Percentiles rank a stretch among this genome's conserved stretches.
Evolutionary conservation across 306 rosid species (phyloP).

Genomic region (Ormosia semicastrata): DNA sequence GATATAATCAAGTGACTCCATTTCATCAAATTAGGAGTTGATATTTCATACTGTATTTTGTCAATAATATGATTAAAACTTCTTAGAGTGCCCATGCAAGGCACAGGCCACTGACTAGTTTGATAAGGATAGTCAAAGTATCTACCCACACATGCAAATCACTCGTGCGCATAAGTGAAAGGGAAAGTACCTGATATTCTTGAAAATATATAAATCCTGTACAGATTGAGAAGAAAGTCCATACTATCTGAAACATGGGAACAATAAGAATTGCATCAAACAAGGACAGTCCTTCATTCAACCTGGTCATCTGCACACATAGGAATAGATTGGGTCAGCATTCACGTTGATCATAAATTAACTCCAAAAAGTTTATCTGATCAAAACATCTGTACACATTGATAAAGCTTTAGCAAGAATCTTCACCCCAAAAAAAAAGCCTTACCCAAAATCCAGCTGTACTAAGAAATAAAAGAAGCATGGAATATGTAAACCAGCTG

Average conservation of each 20-base stretch:
- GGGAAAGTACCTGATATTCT: conserved; percentile 79
- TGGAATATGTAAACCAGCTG: conserved; percentile 93
- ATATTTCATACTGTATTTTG: no score
- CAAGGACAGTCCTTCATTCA: conserved; percentile 93
- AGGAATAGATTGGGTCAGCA: conserved; percentile 9
- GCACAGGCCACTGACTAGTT: background rate
- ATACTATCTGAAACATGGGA: conserved; percentile 97
- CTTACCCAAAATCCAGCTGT: conserved; percentile 99
- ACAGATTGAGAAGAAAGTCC: conserved; percentile 98
- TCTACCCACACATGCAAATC: background rate
- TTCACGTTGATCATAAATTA: background rate
- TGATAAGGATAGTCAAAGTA: background rate
- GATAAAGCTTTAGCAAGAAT: conserved; percentile 42
- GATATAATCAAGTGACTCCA: background rate
- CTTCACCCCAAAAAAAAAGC: background rate
- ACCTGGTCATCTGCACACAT: conserved; percentile 92
- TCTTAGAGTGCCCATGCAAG: background rate
- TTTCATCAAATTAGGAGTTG: background rate
- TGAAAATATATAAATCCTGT: conserved; percentile 95
- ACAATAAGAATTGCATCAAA: conserved; percentile 98
- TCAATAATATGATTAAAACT: background rate
- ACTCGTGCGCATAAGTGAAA: background rate
- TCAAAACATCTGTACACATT: background rate
- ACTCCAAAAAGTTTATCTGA: background rate
- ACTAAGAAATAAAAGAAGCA: conserved; percentile 91